Percentiles rank a stretch among this genome's conserved stretches.
phyloP scores from a whole-genome alignment of 169 alveolate species.

The Plasmodium adleri region DNA sequence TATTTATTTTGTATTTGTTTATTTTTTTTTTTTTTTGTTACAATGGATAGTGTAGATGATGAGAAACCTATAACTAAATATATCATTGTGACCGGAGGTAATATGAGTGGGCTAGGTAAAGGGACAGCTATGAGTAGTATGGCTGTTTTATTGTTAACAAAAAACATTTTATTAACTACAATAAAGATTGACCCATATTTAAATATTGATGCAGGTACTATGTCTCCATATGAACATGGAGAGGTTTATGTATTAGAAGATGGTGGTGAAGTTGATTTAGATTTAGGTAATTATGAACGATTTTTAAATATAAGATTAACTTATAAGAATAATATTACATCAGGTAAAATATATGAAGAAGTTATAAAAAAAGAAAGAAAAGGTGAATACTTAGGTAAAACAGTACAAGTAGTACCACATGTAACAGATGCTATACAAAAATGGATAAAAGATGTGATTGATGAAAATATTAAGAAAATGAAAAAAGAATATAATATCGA shows the following conservation, averaged over 20 bases:
- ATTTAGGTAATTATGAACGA: constrained; percentile 98
- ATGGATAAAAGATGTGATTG: constrained; percentile 90
- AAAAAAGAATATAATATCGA: constrained; percentile 59
- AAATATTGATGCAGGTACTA: constrained; percentile 96
- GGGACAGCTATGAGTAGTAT: constrained; percentile 95
- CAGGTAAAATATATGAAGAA: constrained; percentile 95
- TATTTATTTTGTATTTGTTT: not conserved
- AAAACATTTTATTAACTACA: constrained; percentile 93
- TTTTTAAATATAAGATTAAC: constrained; percentile 91
- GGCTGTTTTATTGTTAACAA: constrained; percentile 92
- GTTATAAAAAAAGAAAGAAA: constrained; percentile 94
- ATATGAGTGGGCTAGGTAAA: constrained; percentile 97
- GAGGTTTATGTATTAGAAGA: constrained; percentile 96
- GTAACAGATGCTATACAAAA: constrained; percentile 86
- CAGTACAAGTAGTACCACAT: constrained; percentile 94
- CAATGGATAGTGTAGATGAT: constrained; percentile 25
- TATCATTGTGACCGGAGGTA: constrained; percentile 95
- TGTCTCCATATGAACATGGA: constrained; percentile 98
- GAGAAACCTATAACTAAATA: constrained; percentile 84
- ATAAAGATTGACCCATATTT: constrained; percentile 98
- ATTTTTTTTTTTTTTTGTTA: not conserved
- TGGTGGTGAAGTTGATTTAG: constrained; percentile 98
- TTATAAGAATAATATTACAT: constrained; percentile 92
- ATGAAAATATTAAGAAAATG: constrained; percentile 76
- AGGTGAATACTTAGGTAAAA: constrained; percentile 97